Base-by-base conservation (phyloP, 2,329 filamentous ascomycete species). In the Alternaria burnsii region DNA sequence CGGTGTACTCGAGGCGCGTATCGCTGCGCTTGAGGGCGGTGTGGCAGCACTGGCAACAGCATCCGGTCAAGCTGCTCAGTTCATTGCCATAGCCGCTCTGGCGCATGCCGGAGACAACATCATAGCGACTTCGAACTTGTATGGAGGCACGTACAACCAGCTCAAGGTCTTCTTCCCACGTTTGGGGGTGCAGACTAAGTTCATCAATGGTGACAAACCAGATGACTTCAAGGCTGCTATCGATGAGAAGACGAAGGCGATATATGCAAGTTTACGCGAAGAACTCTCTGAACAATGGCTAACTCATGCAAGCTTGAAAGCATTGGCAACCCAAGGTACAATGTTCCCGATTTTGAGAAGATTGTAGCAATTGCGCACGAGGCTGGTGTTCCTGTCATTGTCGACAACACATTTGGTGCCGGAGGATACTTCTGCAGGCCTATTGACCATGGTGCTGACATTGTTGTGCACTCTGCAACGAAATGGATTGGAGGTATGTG, bases 141-240 rank as follows among this genome's bases (percentile, higher is more conserved):
- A 97, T 81, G 94, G 94, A 67, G 94, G 94, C 77, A 97, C 94
- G 16, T 97, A 97, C 84, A 97, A 98, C 82, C 94, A 97, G 83
- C 88, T 97, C 82, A 97, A 97, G 82, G 93, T 97, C 46, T 86
- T 93, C 68, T 84, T 97, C 57, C 91, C 93, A 7, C 88, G 94
- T n/a, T 82, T 97, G 46, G 94, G 94, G 63, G 93, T 98, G 75
- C 84, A 84, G 42, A 95, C 93, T 74, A 97, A 94, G 82, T 97
- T 97, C 71, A 86, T 97, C 73, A 84, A 89, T 56, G 92, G 92
- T 44, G 93, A 97, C 79, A 88, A 88, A 59, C 83, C 91, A 14
- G 89, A 90, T 69, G 92, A 93, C 72, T 91, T 97, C 73, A 89
- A 87, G 38, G 88, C 88, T 47, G 88, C 89, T 55, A 97, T 97